Evolutionary conservation across 2,329 filamentous ascomycete genomes (phyloP).

Genomic region (Macrophomina pseudophaseolina): DNA sequence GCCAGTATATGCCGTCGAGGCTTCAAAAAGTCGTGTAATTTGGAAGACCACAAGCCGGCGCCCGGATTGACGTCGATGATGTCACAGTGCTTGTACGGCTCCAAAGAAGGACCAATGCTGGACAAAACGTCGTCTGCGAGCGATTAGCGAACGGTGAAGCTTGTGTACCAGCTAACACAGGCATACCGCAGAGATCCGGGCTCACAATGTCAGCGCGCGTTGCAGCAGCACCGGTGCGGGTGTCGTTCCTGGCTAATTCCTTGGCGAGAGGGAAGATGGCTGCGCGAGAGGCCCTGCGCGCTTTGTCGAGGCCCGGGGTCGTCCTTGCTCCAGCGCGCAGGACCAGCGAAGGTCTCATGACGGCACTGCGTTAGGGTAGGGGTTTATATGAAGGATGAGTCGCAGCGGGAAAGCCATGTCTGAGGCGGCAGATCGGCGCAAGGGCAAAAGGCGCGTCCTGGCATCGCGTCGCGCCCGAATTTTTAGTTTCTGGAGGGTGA

Average conservation of each 20-base stretch:
- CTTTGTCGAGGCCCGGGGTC: neutral
- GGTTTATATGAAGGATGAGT: neutral
- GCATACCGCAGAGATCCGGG: constrained; percentile 51
- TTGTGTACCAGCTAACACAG: neutral
- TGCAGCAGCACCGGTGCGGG: neutral
- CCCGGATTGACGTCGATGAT: constrained; percentile 88
- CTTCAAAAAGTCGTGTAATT: constrained; percentile 74
- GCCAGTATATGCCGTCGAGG: constrained; percentile 84
- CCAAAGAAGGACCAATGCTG: constrained; percentile 71
- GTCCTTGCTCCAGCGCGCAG: neutral
- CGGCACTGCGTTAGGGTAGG: neutral
- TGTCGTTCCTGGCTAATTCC: neutral
- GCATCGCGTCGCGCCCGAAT: too few relatives aligned
- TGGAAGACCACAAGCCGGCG: constrained; percentile 75
- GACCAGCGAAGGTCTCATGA: neutral
- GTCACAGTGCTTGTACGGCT: constrained; percentile 76
- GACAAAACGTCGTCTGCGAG: constrained; percentile 68
- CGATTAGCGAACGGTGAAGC: constrained; percentile 30
- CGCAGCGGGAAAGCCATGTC: too few relatives aligned
- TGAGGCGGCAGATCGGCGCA: constrained; percentile 4
- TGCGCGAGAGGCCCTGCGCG: neutral
- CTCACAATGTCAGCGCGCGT: constrained; percentile 44
- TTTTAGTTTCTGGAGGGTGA: neutral
- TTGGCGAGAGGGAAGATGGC: neutral
- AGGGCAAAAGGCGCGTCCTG: neutral